Evolutionary conservation across 75 land plant genomes (phyloP).

Genomic region (Cunninghamia lanceolata): DNA sequence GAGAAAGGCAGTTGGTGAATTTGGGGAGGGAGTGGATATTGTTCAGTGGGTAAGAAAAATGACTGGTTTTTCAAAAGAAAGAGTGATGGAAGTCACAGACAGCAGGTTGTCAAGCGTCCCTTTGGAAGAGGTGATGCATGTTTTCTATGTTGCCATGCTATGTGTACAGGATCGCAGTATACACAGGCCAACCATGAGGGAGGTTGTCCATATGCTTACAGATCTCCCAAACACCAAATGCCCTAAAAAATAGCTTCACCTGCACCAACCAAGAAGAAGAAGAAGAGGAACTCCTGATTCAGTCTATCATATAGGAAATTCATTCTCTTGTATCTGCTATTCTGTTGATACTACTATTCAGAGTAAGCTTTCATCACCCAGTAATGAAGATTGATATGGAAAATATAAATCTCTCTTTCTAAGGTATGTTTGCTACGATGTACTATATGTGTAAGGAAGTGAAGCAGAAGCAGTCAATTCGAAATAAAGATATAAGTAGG

Average conservation of each 20-base stretch:
- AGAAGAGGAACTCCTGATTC: not conserved
- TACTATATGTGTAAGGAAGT: too few species aligned
- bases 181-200: constrained; percentile 81
- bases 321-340: too few species aligned
- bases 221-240: not conserved
- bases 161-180: constrained; percentile 65
- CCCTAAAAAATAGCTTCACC: not conserved
- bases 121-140: constrained; percentile 39
- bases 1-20: constrained; percentile 70
- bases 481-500: too few species aligned
- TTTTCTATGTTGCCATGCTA: constrained; percentile 58
- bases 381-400: too few species aligned
- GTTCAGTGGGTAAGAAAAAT: constrained; percentile 62
- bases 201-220: constrained; percentile 84
- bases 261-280: not conserved
- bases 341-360: too few species aligned
- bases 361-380: too few species aligned
- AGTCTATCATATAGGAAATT: too few species aligned
- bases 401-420: too few species aligned
- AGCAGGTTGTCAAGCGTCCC: constrained; percentile 40
- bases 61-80: constrained; percentile 33
- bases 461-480: too few species aligned
- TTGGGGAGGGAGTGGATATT: constrained; percentile 77
- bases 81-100: constrained; percentile 49
- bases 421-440: too few species aligned